These are phyloP conservation scores for Aspergillus sp. DNA, from an alignment of 2,329 filamentous ascomycete species.

Conservation along the genomic window DNA sequence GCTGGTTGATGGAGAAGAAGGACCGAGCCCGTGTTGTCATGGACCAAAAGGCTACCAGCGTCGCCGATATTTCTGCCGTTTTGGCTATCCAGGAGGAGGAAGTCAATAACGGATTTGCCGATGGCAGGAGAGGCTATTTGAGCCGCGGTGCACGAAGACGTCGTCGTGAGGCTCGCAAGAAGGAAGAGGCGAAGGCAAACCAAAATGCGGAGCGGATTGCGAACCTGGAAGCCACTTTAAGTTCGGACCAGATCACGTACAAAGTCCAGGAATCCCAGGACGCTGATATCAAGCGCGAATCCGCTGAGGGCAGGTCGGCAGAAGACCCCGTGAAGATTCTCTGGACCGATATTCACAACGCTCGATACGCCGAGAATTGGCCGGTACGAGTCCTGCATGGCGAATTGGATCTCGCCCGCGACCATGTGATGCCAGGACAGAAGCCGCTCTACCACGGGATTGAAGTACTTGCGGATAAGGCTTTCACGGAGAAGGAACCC, in stretches of 20 bases:
- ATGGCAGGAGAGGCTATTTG: slow-evolving; percentile 31
- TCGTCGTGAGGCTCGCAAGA: slow-evolving; percentile 27
- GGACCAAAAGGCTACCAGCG: slow-evolving; percentile 64
- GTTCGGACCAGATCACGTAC: slow-evolving; percentile 20
- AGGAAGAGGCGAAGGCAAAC: slow-evolving; percentile 24
- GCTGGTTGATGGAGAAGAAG: slow-evolving; percentile 48
- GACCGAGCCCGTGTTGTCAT: slow-evolving; percentile 55
- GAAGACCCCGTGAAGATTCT: slow-evolving; percentile 42
- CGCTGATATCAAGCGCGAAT: slow-evolving; percentile 13
- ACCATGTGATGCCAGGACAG: slow-evolving; percentile 37
- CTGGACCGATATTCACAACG: slow-evolving; percentile 48
- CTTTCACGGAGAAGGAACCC: slow-evolving; percentile 27
- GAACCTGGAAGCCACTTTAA: slow-evolving; percentile 18
- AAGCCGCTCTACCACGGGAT: slow-evolving; percentile 20
- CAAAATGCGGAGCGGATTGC: slow-evolving; percentile 26
- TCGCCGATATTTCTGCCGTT: slow-evolving; percentile 61
- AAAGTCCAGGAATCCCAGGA: slow-evolving; percentile 31
- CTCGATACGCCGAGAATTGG: slow-evolving; percentile 43
- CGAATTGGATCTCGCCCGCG: slow-evolving; percentile 36
- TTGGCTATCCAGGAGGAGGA: slow-evolving; percentile 50
- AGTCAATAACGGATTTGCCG: slow-evolving; percentile 30
- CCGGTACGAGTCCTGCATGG: slow-evolving; percentile 45
- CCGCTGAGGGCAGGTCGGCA: slow-evolving; percentile 11
- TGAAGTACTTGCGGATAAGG: slow-evolving; percentile 25
- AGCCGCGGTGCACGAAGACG: slow-evolving; percentile 32